phyloP scores from a whole-genome alignment of 208 protist genomes.

The Crithidia expoeki region DNA sequence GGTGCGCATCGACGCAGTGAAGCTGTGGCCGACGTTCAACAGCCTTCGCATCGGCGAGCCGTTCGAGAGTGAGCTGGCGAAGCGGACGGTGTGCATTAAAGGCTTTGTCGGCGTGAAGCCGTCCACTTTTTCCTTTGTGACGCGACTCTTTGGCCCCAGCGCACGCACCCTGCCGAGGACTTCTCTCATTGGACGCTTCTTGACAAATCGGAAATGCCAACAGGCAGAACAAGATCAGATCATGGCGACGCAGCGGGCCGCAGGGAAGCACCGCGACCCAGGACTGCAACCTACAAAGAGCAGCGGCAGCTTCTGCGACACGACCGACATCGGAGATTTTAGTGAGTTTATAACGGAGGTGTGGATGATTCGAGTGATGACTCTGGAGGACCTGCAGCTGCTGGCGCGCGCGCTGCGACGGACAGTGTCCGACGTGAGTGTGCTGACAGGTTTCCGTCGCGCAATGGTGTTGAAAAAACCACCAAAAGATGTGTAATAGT shows the following conservation, averaged over 20 bases:
- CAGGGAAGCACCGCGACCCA: background rate
- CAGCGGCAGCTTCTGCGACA: background rate
- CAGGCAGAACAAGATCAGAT: background rate
- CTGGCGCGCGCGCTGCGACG: slow-evolving; percentile 7
- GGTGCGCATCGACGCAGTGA: slow-evolving; percentile 21
- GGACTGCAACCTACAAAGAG: background rate
- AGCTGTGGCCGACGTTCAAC: slow-evolving; percentile 17
- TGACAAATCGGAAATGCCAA: background rate
- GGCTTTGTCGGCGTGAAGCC: slow-evolving; percentile 20
- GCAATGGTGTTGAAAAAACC: background rate
- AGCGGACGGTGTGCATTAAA: slow-evolving; percentile 26
- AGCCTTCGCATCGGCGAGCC: background rate
- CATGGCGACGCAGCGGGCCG: background rate
- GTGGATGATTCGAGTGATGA: slow-evolving; percentile 28
- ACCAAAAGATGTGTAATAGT: background rate
- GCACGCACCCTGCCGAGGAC: background rate
- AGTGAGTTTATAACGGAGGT: slow-evolving; percentile 2
- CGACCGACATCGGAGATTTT: background rate
- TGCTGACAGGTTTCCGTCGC: slow-evolving; percentile 5
- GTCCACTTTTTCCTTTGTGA: background rate
- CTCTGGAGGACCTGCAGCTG: background rate
- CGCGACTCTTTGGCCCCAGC: background rate
- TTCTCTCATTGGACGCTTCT: background rate
- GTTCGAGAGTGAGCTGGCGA: slow-evolving; percentile 5
- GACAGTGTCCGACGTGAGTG: background rate